These are phyloP conservation scores for Xylaria curta DNA, from an alignment of 495 filamentous ascomycete species.

Conservation along the genomic window DNA sequence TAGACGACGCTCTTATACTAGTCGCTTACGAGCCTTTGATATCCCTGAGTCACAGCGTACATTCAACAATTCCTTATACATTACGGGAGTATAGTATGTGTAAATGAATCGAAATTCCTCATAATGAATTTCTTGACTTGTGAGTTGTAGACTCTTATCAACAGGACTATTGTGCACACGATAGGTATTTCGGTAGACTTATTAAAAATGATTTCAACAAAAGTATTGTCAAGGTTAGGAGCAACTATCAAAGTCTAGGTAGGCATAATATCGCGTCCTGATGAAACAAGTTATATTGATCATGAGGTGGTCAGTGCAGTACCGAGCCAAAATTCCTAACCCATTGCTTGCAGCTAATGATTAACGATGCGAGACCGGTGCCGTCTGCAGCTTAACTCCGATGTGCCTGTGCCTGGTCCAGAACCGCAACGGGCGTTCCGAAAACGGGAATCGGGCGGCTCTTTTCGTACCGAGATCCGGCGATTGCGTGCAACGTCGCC, in stretches of 20 bases:
- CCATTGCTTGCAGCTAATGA: too few species aligned
- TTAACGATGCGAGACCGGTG: too few species aligned
- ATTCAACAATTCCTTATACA: too few species aligned
- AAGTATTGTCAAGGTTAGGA: neutral
- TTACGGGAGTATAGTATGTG: too few species aligned
- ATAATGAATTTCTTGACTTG: too few species aligned
- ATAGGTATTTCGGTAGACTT: neutral
- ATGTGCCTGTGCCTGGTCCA: constrained; percentile 6
- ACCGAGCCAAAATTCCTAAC: too few species aligned
- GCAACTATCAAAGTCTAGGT: neutral
- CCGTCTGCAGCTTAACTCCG: constrained; percentile 10
- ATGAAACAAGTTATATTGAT: too few species aligned
- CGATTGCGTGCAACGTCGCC: constrained; percentile 27
- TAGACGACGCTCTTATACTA: neutral
- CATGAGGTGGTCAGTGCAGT: too few species aligned
- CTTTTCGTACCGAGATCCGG: constrained; percentile 18
- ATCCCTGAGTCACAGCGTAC: too few species aligned
- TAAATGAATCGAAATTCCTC: too few species aligned
- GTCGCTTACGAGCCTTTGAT: neutral
- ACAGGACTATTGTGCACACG: neutral
- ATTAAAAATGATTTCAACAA: neutral
- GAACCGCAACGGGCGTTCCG: neutral
- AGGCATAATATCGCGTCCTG: neutral
- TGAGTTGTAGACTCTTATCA: neutral
- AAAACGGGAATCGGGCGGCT: constrained; percentile 28